Base-by-base conservation (phyloP, 2,329 filamentous ascomycete species). In the Clonostachys rosea region DNA sequence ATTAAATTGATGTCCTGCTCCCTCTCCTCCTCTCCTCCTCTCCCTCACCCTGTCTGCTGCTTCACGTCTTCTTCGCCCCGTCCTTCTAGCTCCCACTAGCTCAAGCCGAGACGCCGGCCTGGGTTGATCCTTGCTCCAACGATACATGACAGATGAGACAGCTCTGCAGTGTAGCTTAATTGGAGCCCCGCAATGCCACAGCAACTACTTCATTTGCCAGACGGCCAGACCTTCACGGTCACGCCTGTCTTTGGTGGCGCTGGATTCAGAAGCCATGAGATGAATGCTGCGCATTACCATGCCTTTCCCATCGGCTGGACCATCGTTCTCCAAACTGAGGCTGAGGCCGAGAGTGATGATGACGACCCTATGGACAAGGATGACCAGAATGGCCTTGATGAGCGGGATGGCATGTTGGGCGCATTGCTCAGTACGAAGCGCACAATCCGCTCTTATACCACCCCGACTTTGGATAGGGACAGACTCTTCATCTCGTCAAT, bases 401-500 rank as follows among this genome's bases (percentile, higher is more conserved):
- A 54, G 17, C 57, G 57, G 12, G 60, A 64, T 33, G 59, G 65
- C 34, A 57, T 60, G 36, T 54, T 59, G 47, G 57, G 67, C 17
- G 60, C 62, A 9, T 52, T 51, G 11, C 54, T 56, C 41, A 42
- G 20, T 40, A 42, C 47, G 30, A 34, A 37, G 16, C 43, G 17
- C 12, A 20, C 60, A 20, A 49, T 60, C 13, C 56, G 56, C 30
- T 53, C 65, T 17, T 96, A 86, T 70, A 82, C 73, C 44, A 71
- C 70, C 42, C 91, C 92, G 1, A 95, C 89, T 0, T 72, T 95
- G 34, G 79, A 83, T 34, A 80, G 84, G 62, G 92, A 97, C 65
- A 84, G 82, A 56, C 75, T 96, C 48, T 96, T 91, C 71, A 92
- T 97, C 57, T 96, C 91, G 5, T 92, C 89, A 51, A 91, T 96